phyloP scores from a whole-genome alignment of 306 rosid species.

The Hippophae tibetana region DNA sequence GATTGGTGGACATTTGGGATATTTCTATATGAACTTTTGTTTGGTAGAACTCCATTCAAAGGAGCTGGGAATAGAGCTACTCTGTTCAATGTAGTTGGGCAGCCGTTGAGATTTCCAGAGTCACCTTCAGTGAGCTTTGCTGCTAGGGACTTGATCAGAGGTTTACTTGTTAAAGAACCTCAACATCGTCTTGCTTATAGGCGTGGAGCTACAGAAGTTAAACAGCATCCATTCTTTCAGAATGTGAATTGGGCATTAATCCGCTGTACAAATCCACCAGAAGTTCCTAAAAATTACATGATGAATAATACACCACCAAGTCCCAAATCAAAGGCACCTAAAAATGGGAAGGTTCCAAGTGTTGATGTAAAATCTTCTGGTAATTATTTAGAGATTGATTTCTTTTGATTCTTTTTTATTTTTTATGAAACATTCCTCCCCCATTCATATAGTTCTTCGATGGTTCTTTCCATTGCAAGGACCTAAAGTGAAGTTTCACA shows the following conservation, averaged over 20 bases:
- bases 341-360: conserved; percentile 41
- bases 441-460: conserved; percentile 26
- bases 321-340: conserved; percentile 19
- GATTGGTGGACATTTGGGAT: conserved; percentile 99
- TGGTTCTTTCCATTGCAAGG: conserved; percentile 49
- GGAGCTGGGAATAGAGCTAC: conserved; percentile 80
- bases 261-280: conserved; percentile 91
- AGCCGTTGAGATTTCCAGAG: conserved; percentile 87
- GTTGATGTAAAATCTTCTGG: conserved; percentile 77
- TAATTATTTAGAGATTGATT: conserved; percentile 90
- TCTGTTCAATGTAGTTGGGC: conserved; percentile 87
- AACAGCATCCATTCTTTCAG: conserved; percentile 93
- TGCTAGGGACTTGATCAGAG: conserved; percentile 88
- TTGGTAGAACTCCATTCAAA: conserved; percentile 91
- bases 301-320: conserved; percentile 20
- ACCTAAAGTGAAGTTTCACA: conserved; percentile 24
- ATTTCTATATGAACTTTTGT: conserved; percentile 86
- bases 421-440: conserved; percentile 24
- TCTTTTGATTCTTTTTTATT: conserved; percentile 51
- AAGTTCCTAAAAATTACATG: conserved; percentile 53
- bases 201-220: conserved; percentile 88
- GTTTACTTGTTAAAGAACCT: conserved; percentile 93
- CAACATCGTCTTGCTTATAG: conserved; percentile 88
- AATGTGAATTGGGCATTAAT: conserved; percentile 90
- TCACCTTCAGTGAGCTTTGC: conserved; percentile 88